Evolutionary conservation across 1,284 basidiomycete genomes (phyloP), one percentile per base, ranked within the genome.

Genomic region (Malassezia arunalokei): DNA sequence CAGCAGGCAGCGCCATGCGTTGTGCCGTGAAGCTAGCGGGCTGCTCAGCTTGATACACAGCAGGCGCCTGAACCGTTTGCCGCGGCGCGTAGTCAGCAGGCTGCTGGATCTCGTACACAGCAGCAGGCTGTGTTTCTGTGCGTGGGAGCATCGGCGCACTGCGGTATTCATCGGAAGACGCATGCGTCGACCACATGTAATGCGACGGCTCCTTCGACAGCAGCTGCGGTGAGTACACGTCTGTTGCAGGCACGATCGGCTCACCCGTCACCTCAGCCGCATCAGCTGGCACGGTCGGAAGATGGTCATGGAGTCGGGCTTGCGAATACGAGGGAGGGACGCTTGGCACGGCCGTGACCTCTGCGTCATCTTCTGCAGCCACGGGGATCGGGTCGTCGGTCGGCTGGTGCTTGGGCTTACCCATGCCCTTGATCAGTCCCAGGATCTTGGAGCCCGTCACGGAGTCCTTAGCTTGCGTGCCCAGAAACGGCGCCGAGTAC

Each of bases 401-500:
- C 12, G 27, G n/a, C n/a, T 30, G 28, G 28, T 30, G 20, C 29
- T 32, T n/a, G 7, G 20, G 5, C 44, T 32, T 24, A 4, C 11
- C 14, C 9, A 6, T 14, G 35, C 35, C 43, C 32, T 9, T 11
- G 11, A 47, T 9, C 6, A 47, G 37, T 3, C 44, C 44, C 5
- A 24, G 12, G 20, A 29, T n/a, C 44, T 47, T 38, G 32, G 32
- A 24, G 33, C 32, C 27, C 14, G 44, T 47, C 44, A 47, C 11
- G 27, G 15, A 31, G 6, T 28, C 33, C 37, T 24, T 3, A 15
- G 11, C 8, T 12, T 9, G 3, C 33, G 8, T 5, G 32, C 44
- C 35, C 9, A 47, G 20, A 8, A 47, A 39, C 17, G 44, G 35
- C 15, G 44, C 35, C 44, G 40, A 39, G 40, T 53, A 48, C 41